Evolutionary conservation across 73 alveolate species (phyloP).

Genomic region (Paramecium bursaria): DNA sequence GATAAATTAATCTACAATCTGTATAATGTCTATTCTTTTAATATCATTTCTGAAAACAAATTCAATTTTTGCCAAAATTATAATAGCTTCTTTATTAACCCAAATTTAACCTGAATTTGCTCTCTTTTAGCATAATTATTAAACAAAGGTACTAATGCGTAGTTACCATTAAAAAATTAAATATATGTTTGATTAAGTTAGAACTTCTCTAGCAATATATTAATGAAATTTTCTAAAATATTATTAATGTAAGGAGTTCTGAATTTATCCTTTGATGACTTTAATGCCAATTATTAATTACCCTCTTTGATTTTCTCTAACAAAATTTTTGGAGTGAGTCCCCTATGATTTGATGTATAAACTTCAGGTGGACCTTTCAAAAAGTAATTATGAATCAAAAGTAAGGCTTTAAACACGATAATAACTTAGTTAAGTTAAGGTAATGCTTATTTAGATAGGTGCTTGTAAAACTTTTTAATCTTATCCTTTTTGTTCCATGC

Average conservation of each 20-base stretch:
- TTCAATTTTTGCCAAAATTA: slow-evolving; percentile 16
- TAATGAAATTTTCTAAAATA: neutral
- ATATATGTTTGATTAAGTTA: slow-evolving; percentile 9
- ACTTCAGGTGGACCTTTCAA: slow-evolving; percentile 65
- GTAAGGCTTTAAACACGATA: slow-evolving; percentile 52
- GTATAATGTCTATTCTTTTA: slow-evolving; percentile 18
- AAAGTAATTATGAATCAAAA: slow-evolving; percentile 56
- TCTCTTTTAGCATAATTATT: slow-evolving; percentile 32
- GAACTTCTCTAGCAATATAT: slow-evolving; percentile 37
- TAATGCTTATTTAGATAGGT: slow-evolving; percentile 2
- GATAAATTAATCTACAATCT: slow-evolving; percentile 16
- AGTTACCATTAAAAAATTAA: slow-evolving; percentile 54
- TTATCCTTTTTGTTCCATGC: slow-evolving; percentile 67
- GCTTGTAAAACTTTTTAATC: slow-evolving; percentile 51
- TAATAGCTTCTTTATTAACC: slow-evolving; percentile 20
- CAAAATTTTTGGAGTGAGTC: slow-evolving; percentile 9
- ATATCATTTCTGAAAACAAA: slow-evolving; percentile 2
- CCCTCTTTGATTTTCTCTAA: slow-evolving; percentile 27
- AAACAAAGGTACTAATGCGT: slow-evolving; percentile 61
- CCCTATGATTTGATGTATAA: neutral
- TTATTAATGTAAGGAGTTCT: slow-evolving; percentile 27
- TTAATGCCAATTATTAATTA: neutral
- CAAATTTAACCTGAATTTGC: slow-evolving; percentile 2
- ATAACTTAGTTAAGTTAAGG: slow-evolving; percentile 36
- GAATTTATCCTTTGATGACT: slow-evolving; percentile 50